These are phyloP conservation scores for Vinca major DNA, from an alignment of 305 asterid genomes.

Conservation along the genomic window DNA sequence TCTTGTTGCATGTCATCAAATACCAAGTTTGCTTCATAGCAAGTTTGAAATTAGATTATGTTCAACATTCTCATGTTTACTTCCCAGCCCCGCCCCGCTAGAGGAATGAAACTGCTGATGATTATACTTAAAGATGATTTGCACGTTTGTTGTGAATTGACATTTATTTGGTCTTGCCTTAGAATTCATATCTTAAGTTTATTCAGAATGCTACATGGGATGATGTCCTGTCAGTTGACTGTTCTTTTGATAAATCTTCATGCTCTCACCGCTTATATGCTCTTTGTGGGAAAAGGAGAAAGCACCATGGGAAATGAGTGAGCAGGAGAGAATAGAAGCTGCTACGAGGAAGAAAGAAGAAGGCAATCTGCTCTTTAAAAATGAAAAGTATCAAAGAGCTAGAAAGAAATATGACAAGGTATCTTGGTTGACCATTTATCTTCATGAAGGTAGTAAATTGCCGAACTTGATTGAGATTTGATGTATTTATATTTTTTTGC, in stretches of 20 bases:
- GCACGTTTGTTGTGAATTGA: neutral
- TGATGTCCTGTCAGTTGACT: neutral
- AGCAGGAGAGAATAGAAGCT: slow-evolving; percentile 47
- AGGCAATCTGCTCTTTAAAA: slow-evolving; percentile 51
- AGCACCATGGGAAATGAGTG: slow-evolving; percentile 56
- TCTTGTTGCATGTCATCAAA: neutral
- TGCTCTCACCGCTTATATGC: slow-evolving; percentile 10
- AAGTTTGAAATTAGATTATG: neutral
- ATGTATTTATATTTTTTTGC: slow-evolving; percentile 1
- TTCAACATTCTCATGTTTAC: neutral
- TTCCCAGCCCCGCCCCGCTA: neutral
- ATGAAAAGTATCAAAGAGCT: slow-evolving; percentile 52
- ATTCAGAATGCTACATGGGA: neutral
- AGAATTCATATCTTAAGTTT: neutral
- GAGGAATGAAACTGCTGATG: neutral
- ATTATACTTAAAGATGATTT: neutral
- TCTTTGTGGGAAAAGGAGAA: slow-evolving; percentile 40
- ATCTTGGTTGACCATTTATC: slow-evolving; percentile 10
- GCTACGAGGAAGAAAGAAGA: slow-evolving; percentile 56
- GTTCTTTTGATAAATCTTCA: neutral
- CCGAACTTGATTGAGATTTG: neutral
- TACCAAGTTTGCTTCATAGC: neutral
- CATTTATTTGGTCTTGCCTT: neutral
- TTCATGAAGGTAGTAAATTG: slow-evolving; percentile 5
- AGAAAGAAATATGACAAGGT: slow-evolving; percentile 62